These are phyloP conservation scores for Ogataea sp. DNA, from an alignment of 805 yeast species.

Conservation along the genomic window DNA sequence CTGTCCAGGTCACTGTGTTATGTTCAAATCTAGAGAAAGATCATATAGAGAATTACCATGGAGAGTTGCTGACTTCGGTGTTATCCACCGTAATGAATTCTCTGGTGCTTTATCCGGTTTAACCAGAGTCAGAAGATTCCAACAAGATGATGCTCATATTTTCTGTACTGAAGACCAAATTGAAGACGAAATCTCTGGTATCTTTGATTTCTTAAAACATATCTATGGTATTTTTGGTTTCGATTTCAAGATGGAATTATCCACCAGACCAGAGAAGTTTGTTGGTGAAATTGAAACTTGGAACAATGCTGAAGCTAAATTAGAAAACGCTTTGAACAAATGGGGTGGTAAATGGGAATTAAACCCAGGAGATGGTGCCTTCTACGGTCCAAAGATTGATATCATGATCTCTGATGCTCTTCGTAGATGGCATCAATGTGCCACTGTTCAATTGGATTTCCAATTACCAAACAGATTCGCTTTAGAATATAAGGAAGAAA, in stretches of 20 bases:
- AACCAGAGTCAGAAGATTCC: slow-evolving; percentile 98
- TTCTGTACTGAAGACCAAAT: slow-evolving; percentile 93
- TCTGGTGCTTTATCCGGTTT: slow-evolving; percentile 92
- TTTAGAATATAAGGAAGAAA: slow-evolving; percentile 65
- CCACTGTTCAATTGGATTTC: slow-evolving; percentile 97
- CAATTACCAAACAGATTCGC: slow-evolving; percentile 94
- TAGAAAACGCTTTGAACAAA: slow-evolving; percentile 72
- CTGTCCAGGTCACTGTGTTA: slow-evolving; percentile 88
- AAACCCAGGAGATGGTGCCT: slow-evolving; percentile 97
- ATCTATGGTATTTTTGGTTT: slow-evolving; percentile 91
- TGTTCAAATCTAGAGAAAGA: slow-evolving; percentile 88
- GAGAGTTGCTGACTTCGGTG: slow-evolving; percentile 99
- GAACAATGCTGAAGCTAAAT: slow-evolving; percentile 83
- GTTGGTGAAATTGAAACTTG: slow-evolving; percentile 93
- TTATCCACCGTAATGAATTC: slow-evolving; percentile 92
- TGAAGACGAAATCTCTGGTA: slow-evolving; percentile 72
- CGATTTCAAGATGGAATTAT: slow-evolving; percentile 92
- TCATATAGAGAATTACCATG: slow-evolving; percentile 96
- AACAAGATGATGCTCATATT: slow-evolving; percentile 98
- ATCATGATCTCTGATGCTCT: slow-evolving; percentile 92
- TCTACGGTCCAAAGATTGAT: slow-evolving; percentile 94
- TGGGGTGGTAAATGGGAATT: slow-evolving; percentile 89
- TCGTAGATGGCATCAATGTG: slow-evolving; percentile 98
- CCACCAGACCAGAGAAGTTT: slow-evolving; percentile 94
- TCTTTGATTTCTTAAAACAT: slow-evolving; percentile 77